Evolutionary conservation across 2,329 filamentous ascomycete species (phyloP), one percentile per base, ranked within the genome.

Genomic region (Chrysoporthe puriensis): DNA sequence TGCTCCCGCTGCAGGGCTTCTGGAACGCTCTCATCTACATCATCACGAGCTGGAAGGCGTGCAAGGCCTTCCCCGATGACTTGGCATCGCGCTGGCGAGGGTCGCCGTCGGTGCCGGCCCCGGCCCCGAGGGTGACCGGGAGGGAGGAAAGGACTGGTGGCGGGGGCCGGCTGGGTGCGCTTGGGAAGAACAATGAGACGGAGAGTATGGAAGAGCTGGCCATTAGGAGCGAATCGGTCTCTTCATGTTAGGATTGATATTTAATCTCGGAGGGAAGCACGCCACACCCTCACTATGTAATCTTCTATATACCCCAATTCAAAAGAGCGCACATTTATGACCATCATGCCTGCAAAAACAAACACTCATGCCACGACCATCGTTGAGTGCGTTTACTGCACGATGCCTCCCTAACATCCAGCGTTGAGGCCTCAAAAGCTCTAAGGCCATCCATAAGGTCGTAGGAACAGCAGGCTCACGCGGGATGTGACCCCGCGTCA

Each of bases 21-120:
- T 96, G 92, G 92, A 96, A 96, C 76, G 87, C 89, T 21, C 77
- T 91, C 67, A 93, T 96, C 72, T 96, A 96, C 77, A 79, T 88
- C 18, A 84, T 86, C 13, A 93, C 91, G 1, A 92, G 90, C 6
- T 87, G 88, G 83, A 78, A 85, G 62, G 89, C 89, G 0, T 89
- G 88, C 74, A 84, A 84, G 74, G 78, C 79, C 43, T 76, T 88
- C 40, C 78, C 76, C 64, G 72, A 73, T 11, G 81, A 83, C 59
- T 66, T 83, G n/a, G 21, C 54, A 21, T 11, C 43, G 59, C 43
- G 26, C 26, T 48, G 21, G n/a, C 26, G 26, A 26, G 42, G 13
- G n/a, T 18, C 42, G 26, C 36, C 56, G 11, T 11, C 58, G 14
- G 13, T 26, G 16, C 36, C 42, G 26, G 14, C 50, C 13, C 16